Evolutionary conservation across 225 moss, liverwort and hornwort species (phyloP).

Genomic region (Bryoerythrophyllum caledonicum): DNA sequence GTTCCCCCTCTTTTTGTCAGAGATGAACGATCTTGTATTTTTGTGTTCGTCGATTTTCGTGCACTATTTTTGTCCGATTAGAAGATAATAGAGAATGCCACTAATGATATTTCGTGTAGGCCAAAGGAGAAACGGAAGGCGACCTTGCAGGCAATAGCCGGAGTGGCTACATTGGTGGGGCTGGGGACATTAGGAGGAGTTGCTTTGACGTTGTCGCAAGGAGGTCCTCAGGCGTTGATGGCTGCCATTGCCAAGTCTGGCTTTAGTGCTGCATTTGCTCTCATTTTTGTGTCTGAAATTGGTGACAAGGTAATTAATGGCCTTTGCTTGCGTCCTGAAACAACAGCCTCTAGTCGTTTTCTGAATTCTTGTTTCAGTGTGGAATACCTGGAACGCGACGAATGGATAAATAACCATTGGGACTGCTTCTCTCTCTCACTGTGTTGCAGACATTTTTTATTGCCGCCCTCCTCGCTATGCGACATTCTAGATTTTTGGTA

Average conservation of each 20-base stretch:
- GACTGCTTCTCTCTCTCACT: not conserved
- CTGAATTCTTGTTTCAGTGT: not conserved
- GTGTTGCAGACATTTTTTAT: slow-evolving; percentile 85
- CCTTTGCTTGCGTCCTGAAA: not conserved
- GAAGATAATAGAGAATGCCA: not conserved
- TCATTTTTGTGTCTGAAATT: slow-evolving; percentile 93
- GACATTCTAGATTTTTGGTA: slow-evolving; percentile 77
- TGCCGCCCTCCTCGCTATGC: slow-evolving; percentile 96
- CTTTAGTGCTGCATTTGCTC: slow-evolving; percentile 89
- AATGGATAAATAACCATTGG: not conserved
- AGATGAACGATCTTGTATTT: not conserved
- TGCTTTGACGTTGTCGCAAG: slow-evolving; percentile 59
- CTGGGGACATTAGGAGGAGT: slow-evolving; percentile 62
- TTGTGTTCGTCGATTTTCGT: not conserved
- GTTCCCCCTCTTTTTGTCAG: not conserved
- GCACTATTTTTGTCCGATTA: not conserved
- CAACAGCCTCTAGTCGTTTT: not conserved
- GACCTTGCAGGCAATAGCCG: slow-evolving; percentile 63
- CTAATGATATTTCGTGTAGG: slow-evolving; percentile 21
- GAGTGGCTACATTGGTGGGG: slow-evolving; percentile 59
- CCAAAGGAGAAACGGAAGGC: slow-evolving; percentile 47
- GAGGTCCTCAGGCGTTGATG: slow-evolving; percentile 72
- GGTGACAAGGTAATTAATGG: slow-evolving; percentile 38
- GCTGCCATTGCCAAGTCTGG: slow-evolving; percentile 87
- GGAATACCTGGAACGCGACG: not conserved